phyloP scores from a whole-genome alignment of 768 basidiomycete species.

The Mycena vulgaris region DNA sequence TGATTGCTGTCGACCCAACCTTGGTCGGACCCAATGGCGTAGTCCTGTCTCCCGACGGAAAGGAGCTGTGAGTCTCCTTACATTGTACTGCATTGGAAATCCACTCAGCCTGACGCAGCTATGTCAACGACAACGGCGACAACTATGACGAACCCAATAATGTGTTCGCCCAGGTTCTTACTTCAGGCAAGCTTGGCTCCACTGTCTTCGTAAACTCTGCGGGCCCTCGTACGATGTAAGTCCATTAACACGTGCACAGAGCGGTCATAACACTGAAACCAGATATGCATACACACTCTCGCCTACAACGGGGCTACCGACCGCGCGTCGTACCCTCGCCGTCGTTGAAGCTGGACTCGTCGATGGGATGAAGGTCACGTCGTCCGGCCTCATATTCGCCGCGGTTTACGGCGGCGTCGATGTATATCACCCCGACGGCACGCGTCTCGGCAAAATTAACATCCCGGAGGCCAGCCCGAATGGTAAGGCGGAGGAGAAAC shows the following conservation, averaged over 20 bases:
- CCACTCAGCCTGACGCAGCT: background rate
- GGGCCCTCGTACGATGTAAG: conserved; percentile 20
- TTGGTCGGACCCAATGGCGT: conserved; percentile 24
- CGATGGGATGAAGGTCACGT: conserved; percentile 21
- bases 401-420: conserved; percentile 27
- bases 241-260: background rate
- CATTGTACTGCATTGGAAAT: background rate
- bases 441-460: conserved; percentile 23
- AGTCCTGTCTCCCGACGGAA: conserved; percentile 23
- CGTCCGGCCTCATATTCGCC: conserved; percentile 19
- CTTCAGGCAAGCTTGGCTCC: background rate
- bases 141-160: conserved; percentile 3
- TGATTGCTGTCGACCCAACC: conserved; percentile 25
- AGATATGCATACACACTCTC: conserved; percentile 27
- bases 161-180: conserved; percentile 11
- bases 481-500: conserved; percentile 18
- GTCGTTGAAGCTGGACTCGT: conserved; percentile 13
- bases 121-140: conserved; percentile 28
- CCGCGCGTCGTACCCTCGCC: conserved; percentile 17
- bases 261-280: background rate
- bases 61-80: conserved; percentile 8
- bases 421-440: conserved; percentile 23
- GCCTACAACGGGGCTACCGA: conserved; percentile 16
- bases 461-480: conserved; percentile 24
- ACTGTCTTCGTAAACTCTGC: conserved; percentile 18